These are phyloP conservation scores for Mycena indigotica DNA, from an alignment of 768 basidiomycete genomes.

Conservation along the genomic window DNA sequence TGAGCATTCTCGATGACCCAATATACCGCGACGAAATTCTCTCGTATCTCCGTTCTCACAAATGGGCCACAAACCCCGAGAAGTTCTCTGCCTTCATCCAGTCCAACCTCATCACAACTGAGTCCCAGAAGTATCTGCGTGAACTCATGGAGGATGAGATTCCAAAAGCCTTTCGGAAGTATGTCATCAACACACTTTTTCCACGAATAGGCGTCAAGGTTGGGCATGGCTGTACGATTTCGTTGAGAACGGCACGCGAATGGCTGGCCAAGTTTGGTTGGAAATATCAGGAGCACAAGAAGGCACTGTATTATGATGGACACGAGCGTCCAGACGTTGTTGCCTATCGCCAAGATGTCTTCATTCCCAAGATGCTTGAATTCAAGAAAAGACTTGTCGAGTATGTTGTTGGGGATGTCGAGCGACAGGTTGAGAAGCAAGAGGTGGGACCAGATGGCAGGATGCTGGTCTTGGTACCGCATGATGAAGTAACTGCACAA, in stretches of 20 bases:
- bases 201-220: constrained; percentile 32
- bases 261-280: constrained; percentile 35
- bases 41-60: constrained; percentile 34
- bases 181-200: constrained; percentile 37
- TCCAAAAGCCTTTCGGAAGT: constrained; percentile 34
- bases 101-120: constrained; percentile 28
- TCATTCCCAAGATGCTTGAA: constrained; percentile 12
- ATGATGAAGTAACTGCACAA: constrained; percentile 10
- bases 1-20: constrained; percentile 32
- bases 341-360: constrained; percentile 1
- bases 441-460: constrained; percentile 10
- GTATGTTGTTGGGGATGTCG: constrained; percentile 1
- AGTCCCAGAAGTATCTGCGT: constrained; percentile 31
- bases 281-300: constrained; percentile 23
- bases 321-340: constrained; percentile 22
- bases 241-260: constrained; percentile 33
- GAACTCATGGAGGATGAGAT: constrained; percentile 35
- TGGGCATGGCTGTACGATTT: constrained; percentile 32
- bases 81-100: constrained; percentile 33
- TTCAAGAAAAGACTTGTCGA: neutral
- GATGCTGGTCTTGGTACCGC: neutral
- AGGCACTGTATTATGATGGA: constrained; percentile 21
- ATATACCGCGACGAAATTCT: constrained; percentile 29
- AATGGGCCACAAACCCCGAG: constrained; percentile 38
- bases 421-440: neutral